phyloP scores from a whole-genome alignment of 108 stramenopile genomes.

The Stephanodiscus triporus region DNA sequence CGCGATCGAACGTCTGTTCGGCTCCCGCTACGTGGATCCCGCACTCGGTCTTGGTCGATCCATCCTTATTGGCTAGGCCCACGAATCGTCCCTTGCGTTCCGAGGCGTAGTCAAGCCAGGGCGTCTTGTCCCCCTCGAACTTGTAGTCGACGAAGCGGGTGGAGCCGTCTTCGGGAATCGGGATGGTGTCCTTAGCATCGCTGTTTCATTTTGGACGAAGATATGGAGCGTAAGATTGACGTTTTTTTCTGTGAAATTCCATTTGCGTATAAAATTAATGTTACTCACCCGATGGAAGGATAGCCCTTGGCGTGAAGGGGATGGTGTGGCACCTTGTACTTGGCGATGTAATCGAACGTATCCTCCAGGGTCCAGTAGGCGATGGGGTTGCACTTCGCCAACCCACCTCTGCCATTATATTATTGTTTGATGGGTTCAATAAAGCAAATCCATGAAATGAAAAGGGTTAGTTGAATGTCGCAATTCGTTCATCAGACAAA shows the following conservation, averaged over 20 bases:
- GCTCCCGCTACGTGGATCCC: constrained; percentile 95
- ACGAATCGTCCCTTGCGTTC: constrained; percentile 97
- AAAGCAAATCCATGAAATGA: not conserved
- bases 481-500: not conserved
- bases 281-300: constrained; percentile 83
- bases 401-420: constrained; percentile 60
- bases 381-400: constrained; percentile 95
- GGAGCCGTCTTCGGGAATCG: constrained; percentile 88
- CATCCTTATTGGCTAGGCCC: constrained; percentile 94
- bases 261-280: not conserved
- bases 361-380: constrained; percentile 98
- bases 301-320: constrained; percentile 97
- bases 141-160: constrained; percentile 81
- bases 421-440: not conserved
- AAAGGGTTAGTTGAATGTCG: not conserved
- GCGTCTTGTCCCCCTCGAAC: constrained; percentile 83
- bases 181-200: constrained; percentile 95
- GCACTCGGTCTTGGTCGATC: constrained; percentile 97
- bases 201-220: constrained; percentile 6
- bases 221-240: not conserved
- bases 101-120: constrained; percentile 95
- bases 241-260: not conserved
- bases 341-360: constrained; percentile 96
- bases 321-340: constrained; percentile 95
- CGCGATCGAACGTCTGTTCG: constrained; percentile 90